Evolutionary conservation across 2,329 filamentous ascomycete species (phyloP), one percentile per base, ranked within the genome.

Genomic region (Fusarium longipes): DNA sequence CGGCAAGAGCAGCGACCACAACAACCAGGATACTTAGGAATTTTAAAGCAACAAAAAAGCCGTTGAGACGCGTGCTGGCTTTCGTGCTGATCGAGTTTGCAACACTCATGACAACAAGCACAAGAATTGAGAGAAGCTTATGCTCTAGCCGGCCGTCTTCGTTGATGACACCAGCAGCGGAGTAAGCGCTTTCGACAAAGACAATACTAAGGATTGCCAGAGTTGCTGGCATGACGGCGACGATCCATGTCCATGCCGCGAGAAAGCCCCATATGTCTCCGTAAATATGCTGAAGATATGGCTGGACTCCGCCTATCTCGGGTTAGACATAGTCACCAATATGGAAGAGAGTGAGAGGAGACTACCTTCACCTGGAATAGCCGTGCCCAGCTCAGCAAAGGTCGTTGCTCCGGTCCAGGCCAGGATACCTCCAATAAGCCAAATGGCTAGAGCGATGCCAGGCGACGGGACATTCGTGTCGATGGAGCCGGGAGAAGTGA

Each of bases 321-420:
- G 14, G 20, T 71, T 30, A 70, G 65, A 22, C 8, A 8, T 17
- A 6, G 8, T 7, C 2, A n/a, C n/a, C n/a, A 1, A 10, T 2
- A 5, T 38, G 15, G 5, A n/a, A 24, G 20, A 39, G 24, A 17
- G 5, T 17, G 4, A 8, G 8, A 20, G 10, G 24, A 5, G 17
- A 71, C 74, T 61, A 82, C 83, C 84, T 76, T 90, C 87, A 18
- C 87, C 84, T 0, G 86, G 87, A 33, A 90, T 86, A 5, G 87
- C 86, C 6, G 87, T 87, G 11, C 88, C 87, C 14, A 90, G 80
- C 76, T 90, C 87, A 0, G 86, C 86, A 75, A 89, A 84, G 1
- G 87, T 88, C 49, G 80, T 83, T 7, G 87, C 87, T 5, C 88
- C 88, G 1, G 87, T 87, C 88, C 87, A 90, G 1, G 87, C 87